Evolutionary conservation across 2,329 filamentous ascomycete genomes (phyloP).

Genomic region (Aureobasidium subglaciale): DNA sequence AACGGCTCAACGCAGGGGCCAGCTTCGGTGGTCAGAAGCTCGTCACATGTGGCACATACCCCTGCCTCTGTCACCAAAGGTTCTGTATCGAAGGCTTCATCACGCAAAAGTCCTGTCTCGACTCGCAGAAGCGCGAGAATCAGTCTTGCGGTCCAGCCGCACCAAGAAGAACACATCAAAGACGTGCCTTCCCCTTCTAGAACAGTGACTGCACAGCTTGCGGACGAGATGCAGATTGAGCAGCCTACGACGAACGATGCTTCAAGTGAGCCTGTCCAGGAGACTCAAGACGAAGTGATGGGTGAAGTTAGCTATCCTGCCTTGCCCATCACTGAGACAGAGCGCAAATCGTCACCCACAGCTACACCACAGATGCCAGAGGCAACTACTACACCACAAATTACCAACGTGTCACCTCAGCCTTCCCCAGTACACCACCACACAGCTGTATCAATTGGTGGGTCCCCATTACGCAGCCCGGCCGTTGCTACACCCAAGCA

Average conservation of each 20-base stretch:
- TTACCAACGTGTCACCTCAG: neutral
- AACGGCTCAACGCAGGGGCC: neutral
- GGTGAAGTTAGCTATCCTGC: slow-evolving; percentile 12
- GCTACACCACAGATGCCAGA: neutral
- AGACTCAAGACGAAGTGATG: neutral
- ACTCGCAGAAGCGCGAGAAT: slow-evolving; percentile 3
- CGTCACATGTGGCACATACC: neutral
- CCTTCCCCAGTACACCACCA: neutral
- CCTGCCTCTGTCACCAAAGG: neutral
- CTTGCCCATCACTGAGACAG: neutral
- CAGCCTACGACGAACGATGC: neutral
- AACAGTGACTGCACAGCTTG: neutral
- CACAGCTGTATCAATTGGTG: neutral
- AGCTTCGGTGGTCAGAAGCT: neutral
- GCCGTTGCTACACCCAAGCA: slow-evolving; percentile 6
- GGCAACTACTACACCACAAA: slow-evolving; percentile 7
- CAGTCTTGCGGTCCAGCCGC: neutral
- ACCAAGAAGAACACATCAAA: neutral
- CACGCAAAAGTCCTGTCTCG: slow-evolving; percentile 10
- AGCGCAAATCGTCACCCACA: neutral
- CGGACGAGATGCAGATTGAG: neutral
- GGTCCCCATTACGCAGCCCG: slow-evolving; percentile 1
- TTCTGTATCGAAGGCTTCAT: neutral
- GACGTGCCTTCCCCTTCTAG: neutral
- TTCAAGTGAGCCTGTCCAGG: neutral